Evolutionary conservation across 305 asterid species (phyloP).

Genomic region (Fraxinus floribunda): DNA sequence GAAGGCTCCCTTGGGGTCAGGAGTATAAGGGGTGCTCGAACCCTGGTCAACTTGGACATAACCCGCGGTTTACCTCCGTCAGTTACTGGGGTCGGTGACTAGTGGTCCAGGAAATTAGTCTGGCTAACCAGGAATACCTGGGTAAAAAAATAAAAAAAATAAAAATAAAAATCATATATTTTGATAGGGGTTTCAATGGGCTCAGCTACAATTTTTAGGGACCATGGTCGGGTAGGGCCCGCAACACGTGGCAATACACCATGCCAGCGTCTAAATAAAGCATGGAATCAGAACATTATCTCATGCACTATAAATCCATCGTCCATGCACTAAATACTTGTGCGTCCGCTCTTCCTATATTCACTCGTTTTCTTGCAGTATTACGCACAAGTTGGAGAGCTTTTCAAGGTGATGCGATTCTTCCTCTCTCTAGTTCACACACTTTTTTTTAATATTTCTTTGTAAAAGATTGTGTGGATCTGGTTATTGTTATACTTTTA

Average conservation of each 20-base stretch:
- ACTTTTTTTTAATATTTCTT: background rate
- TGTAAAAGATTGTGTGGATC: background rate
- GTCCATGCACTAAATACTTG: background rate
- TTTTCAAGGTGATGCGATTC: slow-evolving; percentile 27
- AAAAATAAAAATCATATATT: background rate
- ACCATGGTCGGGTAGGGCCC: background rate
- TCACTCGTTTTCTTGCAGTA: slow-evolving; percentile 16
- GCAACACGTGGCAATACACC: slow-evolving; percentile 6
- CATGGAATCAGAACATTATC: slow-evolving; percentile 36
- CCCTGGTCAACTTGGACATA: no score
- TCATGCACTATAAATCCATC: slow-evolving; percentile 13
- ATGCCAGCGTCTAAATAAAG: slow-evolving; percentile 47
- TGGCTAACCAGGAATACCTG: no score
- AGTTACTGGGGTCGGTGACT: no score
- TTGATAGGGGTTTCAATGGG: background rate
- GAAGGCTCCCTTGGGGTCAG: no score
- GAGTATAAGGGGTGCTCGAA: no score
- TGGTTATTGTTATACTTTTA: slow-evolving; percentile 16
- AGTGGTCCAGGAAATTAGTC: no score
- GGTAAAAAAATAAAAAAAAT: no score
- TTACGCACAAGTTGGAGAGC: slow-evolving; percentile 7
- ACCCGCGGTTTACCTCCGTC: no score
- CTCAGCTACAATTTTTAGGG: background rate
- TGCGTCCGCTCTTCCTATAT: background rate
- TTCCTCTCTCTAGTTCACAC: background rate